Evolutionary conservation across 108 stramenopile species (phyloP).

Genomic region (Stephanodiscus triporus): DNA sequence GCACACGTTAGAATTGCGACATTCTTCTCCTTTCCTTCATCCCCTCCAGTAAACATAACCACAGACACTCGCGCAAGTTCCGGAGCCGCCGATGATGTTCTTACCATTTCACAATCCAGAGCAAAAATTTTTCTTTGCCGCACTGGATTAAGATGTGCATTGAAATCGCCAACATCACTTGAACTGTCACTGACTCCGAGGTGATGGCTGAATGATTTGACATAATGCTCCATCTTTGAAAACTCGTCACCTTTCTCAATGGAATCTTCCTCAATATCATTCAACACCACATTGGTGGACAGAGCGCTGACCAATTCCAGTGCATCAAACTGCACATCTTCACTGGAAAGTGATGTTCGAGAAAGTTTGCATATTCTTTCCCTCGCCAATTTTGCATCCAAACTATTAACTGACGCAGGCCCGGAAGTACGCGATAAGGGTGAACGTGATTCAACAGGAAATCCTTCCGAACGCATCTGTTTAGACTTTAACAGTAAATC

Average conservation of each 20-base stretch:
- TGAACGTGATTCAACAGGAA: constrained; percentile 8
- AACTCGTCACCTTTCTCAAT: constrained; percentile 17
- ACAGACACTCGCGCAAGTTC: constrained; percentile 90
- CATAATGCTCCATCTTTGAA: constrained; percentile 25
- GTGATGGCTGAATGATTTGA: constrained; percentile 33
- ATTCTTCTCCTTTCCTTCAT: constrained; percentile 25
- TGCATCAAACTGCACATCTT: constrained; percentile 10
- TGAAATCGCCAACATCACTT: not conserved
- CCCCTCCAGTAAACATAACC: constrained; percentile 45
- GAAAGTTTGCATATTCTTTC: constrained; percentile 10
- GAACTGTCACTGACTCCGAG: not conserved
- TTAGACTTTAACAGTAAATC: constrained; percentile 27
- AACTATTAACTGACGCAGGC: not conserved
- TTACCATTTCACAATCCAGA: constrained; percentile 94
- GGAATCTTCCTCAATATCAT: constrained; percentile 22
- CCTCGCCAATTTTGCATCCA: constrained; percentile 10
- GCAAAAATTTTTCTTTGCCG: constrained; percentile 65
- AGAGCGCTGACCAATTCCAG: constrained; percentile 43
- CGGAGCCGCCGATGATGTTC: constrained; percentile 57
- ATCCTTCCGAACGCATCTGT: constrained; percentile 47
- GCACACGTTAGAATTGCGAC: constrained; percentile 4
- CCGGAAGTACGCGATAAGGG: not conserved
- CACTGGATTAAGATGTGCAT: not conserved
- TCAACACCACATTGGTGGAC: constrained; percentile 28
- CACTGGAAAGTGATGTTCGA: not conserved